These are phyloP conservation scores for Solanum peruvianum DNA, from an alignment of 257 asterid genomes.

Conservation along the genomic window DNA sequence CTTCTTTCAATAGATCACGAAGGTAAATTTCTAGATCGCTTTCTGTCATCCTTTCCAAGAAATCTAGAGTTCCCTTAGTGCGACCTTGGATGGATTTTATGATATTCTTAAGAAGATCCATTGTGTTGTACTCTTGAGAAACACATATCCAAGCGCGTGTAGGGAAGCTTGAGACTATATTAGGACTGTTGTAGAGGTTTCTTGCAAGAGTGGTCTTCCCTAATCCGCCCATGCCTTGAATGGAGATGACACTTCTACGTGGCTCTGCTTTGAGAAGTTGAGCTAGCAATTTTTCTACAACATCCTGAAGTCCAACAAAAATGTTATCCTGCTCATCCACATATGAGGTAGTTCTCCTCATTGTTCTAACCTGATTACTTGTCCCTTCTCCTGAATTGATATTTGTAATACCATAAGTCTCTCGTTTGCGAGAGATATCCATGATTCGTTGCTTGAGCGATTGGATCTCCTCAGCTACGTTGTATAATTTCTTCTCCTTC, in stretches of 20 bases:
- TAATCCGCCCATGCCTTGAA: constrained; percentile 5
- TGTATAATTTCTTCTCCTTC: not conserved
- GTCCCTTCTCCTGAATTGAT: not conserved
- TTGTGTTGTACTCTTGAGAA: not conserved
- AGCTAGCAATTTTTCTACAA: not conserved
- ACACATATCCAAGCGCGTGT: not conserved
- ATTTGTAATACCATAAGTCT: not conserved
- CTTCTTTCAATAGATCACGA: not conserved
- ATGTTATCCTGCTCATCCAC: not conserved
- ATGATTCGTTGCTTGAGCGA: not conserved
- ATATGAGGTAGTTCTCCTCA: constrained; percentile 1
- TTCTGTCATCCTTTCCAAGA: not conserved
- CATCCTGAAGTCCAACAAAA: constrained; percentile 1
- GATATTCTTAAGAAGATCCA: not conserved
- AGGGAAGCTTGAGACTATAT: not conserved
- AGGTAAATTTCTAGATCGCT: not conserved
- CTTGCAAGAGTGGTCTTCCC: not conserved
- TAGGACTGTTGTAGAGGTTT: not conserved
- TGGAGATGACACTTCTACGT: not conserved
- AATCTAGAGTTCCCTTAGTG: not conserved
- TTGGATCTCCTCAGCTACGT: not conserved
- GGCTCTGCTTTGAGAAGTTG: not conserved
- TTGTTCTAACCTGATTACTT: not conserved
- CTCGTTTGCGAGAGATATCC: not conserved
- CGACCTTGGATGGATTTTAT: not conserved